These are phyloP conservation scores for Trichoderma sp. DNA, from an alignment of 2,329 filamentous ascomycete genomes.

Conservation along the genomic window DNA sequence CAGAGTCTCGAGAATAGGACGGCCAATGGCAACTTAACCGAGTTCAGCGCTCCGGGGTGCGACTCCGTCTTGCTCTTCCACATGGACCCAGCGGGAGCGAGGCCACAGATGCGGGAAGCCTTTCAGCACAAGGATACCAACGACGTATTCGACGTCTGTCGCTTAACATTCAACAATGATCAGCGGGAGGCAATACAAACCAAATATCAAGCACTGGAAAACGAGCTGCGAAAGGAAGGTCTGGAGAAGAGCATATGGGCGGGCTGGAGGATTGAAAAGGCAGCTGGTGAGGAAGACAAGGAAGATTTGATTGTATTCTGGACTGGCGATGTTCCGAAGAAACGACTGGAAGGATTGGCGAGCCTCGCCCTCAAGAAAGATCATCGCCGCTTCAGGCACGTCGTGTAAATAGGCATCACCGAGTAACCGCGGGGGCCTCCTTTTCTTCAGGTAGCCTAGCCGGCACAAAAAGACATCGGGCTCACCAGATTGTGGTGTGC, in stretches of 20 bases:
- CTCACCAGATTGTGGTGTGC: background rate
- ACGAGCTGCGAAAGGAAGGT: slow-evolving; percentile 31
- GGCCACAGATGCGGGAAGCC: slow-evolving; percentile 27
- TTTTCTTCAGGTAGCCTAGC: background rate
- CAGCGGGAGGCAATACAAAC: slow-evolving; percentile 35
- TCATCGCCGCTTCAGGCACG: slow-evolving; percentile 27
- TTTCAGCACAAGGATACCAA: slow-evolving; percentile 26
- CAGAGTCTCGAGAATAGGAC: slow-evolving; percentile 40
- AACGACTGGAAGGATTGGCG: slow-evolving; percentile 31
- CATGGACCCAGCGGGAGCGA: slow-evolving; percentile 34
- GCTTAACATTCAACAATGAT: slow-evolving; percentile 32
- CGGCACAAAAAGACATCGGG: background rate
- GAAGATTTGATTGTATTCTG: slow-evolving; percentile 43
- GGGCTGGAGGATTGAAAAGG: slow-evolving; percentile 44
- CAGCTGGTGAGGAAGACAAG: slow-evolving; percentile 32
- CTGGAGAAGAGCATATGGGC: slow-evolving; percentile 36
- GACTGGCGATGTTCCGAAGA: slow-evolving; percentile 38
- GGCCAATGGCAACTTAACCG: slow-evolving; percentile 34
- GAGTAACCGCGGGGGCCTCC: background rate
- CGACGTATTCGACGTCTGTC: slow-evolving; percentile 37
- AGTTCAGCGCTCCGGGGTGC: slow-evolving; percentile 35
- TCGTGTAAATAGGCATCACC: slow-evolving; percentile 24
- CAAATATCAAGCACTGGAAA: slow-evolving; percentile 36
- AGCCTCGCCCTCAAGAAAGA: slow-evolving; percentile 24
- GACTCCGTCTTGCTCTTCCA: slow-evolving; percentile 42